These are phyloP conservation scores for Pleurotus giganteus DNA, from an alignment of 768 basidiomycete species.

Conservation along the genomic window DNA sequence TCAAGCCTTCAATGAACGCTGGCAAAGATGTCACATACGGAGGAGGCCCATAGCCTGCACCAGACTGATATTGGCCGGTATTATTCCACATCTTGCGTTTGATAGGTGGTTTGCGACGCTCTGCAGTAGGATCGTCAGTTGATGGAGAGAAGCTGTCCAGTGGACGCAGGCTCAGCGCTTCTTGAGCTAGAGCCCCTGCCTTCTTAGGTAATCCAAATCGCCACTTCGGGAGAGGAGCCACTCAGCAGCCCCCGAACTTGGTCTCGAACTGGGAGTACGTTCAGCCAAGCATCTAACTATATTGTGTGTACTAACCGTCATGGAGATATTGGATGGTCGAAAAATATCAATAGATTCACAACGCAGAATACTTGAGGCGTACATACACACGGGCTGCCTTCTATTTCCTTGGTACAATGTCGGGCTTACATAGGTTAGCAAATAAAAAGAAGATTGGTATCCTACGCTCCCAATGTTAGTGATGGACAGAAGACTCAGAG, in stretches of 20 bases:
- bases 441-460: conserved; percentile 29
- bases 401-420: no score
- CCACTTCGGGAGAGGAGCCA: no score
- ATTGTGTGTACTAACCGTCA: no score
- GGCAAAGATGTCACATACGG: background rate
- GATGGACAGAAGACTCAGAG: background rate
- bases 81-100: background rate
- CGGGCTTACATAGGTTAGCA: conserved; percentile 14
- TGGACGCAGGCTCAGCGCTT: background rate
- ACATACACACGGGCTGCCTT: no score
- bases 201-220: no score
- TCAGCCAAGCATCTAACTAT: no score
- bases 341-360: no score
- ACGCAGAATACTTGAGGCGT: no score
- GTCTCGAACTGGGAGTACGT: no score
- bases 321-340: no score
- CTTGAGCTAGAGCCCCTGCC: no score
- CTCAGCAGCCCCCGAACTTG: no score
- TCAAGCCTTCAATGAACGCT: background rate
- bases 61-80: background rate
- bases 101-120: background rate
- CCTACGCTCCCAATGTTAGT: conserved; percentile 14
- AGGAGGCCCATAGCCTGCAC: background rate
- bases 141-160: background rate
- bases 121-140: background rate